phyloP scores from a whole-genome alignment of 441 rosid species.

The Syzygium malaccense region DNA sequence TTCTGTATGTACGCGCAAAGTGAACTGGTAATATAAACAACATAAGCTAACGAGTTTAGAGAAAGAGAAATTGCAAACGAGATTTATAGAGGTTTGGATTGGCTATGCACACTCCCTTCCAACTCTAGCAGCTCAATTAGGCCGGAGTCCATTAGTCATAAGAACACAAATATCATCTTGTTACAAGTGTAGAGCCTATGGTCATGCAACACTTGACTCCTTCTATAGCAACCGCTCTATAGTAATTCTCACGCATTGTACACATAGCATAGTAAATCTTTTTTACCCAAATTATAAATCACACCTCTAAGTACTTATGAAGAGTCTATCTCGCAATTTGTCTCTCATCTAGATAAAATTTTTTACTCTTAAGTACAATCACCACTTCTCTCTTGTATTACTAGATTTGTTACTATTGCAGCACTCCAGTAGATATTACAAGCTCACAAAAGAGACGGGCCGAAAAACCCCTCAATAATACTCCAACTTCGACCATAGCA shows the following conservation, averaged over 20 bases:
- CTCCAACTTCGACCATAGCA: background rate
- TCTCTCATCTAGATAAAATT: too few relatives aligned
- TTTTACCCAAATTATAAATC: too few relatives aligned
- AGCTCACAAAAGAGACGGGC: background rate
- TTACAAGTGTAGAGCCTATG: background rate
- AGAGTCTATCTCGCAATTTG: too few relatives aligned
- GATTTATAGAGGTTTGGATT: background rate
- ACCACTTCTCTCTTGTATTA: too few relatives aligned
- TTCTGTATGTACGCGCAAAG: background rate
- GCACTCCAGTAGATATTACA: background rate
- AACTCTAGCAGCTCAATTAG: background rate
- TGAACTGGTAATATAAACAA: background rate
- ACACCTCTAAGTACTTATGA: too few relatives aligned
- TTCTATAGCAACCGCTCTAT: background rate
- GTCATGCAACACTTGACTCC: background rate
- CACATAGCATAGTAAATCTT: too few relatives aligned
- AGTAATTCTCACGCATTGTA: too few relatives aligned
- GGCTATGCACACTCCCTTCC: background rate
- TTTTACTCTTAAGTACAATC: too few relatives aligned
- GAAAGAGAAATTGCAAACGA: background rate
- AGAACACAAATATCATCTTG: background rate
- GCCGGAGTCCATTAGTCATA: background rate
- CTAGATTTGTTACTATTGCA: background rate
- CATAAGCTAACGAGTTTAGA: background rate
- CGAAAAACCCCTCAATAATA: background rate